These are phyloP conservation scores for Globisporangium barbulae DNA, from an alignment of 352 stramenopile genomes.

Conservation along the genomic window DNA sequence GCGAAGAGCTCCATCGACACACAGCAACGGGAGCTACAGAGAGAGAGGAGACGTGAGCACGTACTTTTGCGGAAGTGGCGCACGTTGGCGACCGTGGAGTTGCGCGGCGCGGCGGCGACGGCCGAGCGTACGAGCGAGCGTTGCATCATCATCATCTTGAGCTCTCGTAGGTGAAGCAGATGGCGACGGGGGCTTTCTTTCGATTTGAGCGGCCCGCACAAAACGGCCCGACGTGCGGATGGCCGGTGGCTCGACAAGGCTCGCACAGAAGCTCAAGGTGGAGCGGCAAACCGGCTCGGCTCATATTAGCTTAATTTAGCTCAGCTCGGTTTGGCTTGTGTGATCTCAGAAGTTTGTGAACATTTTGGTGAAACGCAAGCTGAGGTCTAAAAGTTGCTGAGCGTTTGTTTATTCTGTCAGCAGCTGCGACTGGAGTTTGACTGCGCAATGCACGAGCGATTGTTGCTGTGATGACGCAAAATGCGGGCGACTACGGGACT, in stretches of 20 bases:
- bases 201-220: neutral
- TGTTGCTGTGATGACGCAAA: too few relatives aligned
- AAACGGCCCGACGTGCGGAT: neutral
- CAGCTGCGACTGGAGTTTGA: too few relatives aligned
- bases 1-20: neutral
- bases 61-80: conserved; percentile 79
- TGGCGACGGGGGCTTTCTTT: conserved; percentile 13
- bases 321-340: neutral
- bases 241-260: neutral
- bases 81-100: conserved; percentile 31
- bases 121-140: conserved; percentile 43
- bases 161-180: neutral
- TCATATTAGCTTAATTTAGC: too few relatives aligned
- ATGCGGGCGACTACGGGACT: too few relatives aligned
- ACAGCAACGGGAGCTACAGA: neutral
- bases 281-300: neutral
- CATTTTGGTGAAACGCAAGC: neutral
- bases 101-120: conserved; percentile 28
- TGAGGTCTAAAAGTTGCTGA: too few relatives aligned
- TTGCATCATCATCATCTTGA: conserved; percentile 39
- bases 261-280: neutral
- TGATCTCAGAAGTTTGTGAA: neutral
- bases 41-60: conserved; percentile 6
- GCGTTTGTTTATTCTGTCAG: too few relatives aligned
- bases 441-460: too few relatives aligned